These are phyloP conservation scores for Skeletonema tropicum DNA, from an alignment of 108 stramenopile genomes.

Conservation along the genomic window DNA sequence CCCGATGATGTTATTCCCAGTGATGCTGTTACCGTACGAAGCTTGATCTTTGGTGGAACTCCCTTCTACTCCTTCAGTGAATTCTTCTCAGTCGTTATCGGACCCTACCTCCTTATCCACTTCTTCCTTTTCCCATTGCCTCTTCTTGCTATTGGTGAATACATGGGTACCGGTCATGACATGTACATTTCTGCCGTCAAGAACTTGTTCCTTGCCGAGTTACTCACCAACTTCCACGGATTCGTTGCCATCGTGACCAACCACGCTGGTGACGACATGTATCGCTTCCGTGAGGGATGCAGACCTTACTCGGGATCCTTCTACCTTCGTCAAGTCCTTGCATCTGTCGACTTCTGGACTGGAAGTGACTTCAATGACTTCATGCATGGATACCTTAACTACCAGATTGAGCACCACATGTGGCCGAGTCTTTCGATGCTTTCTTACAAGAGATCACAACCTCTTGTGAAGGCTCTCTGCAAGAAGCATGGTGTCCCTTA, in stretches of 20 bases:
- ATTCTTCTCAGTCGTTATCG: slow-evolving; percentile 64
- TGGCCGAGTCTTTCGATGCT: slow-evolving; percentile 90
- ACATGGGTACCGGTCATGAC: slow-evolving; percentile 39
- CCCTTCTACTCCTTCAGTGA: slow-evolving; percentile 70
- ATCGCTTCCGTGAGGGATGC: slow-evolving; percentile 86
- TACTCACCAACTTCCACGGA: slow-evolving; percentile 84
- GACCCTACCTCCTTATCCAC: slow-evolving; percentile 79
- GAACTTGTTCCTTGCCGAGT: slow-evolving; percentile 84
- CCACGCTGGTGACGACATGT: slow-evolving; percentile 92
- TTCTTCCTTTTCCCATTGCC: slow-evolving; percentile 77
- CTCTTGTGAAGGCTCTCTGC: slow-evolving; percentile 77
- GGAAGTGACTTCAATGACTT: slow-evolving; percentile 86
- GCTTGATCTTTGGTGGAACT: slow-evolving; percentile 49
- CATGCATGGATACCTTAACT: slow-evolving; percentile 89
- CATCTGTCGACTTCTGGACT: slow-evolving; percentile 76
- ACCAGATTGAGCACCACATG: slow-evolving; percentile 93
- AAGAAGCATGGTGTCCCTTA: slow-evolving; percentile 89
- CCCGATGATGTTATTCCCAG: slow-evolving; percentile 67
- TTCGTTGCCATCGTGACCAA: slow-evolving; percentile 90
- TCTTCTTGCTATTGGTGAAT: slow-evolving; percentile 55
- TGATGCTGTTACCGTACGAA: slow-evolving; percentile 69
- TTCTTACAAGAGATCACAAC: slow-evolving; percentile 82
- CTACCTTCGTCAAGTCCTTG: slow-evolving; percentile 88
- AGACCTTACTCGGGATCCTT: slow-evolving; percentile 84
- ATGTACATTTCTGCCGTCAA: slow-evolving; percentile 74